Percentiles rank a stretch among this genome's conserved stretches.
These are phyloP conservation scores for Scedosporium boydii DNA, from an alignment of 2,329 filamentous ascomycete species.

Conservation along the genomic window DNA sequence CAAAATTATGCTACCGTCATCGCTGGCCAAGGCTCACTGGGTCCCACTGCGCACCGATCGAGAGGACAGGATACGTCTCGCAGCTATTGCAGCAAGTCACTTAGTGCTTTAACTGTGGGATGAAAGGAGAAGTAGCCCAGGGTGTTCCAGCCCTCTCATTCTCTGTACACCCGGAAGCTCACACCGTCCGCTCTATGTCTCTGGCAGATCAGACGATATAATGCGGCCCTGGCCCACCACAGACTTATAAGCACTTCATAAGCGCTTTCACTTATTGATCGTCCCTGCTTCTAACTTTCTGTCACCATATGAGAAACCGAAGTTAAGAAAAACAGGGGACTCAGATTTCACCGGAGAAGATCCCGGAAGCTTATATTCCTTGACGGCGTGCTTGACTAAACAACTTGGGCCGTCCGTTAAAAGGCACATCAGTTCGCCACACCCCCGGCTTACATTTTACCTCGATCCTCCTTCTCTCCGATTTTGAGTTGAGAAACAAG, in stretches of 20 bases:
- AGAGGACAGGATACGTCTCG: slow-evolving; percentile 39
- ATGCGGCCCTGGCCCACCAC: slow-evolving; percentile 17
- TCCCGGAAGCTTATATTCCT: slow-evolving; percentile 16
- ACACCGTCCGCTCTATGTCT: not conserved
- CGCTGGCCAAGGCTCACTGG: slow-evolving; percentile 33
- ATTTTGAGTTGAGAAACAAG: not conserved
- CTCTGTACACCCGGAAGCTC: slow-evolving; percentile 14
- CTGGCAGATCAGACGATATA: slow-evolving; percentile 9
- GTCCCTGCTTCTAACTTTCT: not conserved
- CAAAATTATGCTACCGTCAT: slow-evolving; percentile 48
- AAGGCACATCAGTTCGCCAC: not conserved
- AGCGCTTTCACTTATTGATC: slow-evolving; percentile 6
- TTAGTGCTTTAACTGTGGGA: slow-evolving; percentile 34
- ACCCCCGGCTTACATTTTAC: not conserved
- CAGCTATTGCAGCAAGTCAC: slow-evolving; percentile 32
- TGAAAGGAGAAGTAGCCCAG: slow-evolving; percentile 29
- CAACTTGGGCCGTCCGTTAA: not conserved
- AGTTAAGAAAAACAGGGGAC: slow-evolving; percentile 12
- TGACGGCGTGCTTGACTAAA: not conserved
- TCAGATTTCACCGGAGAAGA: slow-evolving; percentile 20
- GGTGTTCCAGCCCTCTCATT: slow-evolving; percentile 8
- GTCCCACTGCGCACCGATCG: slow-evolving; percentile 27
- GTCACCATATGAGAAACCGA: not conserved
- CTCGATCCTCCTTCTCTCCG: not conserved
- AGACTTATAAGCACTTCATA: slow-evolving; percentile 17